Percentiles rank a stretch among this genome's conserved stretches.
Evolutionary conservation across 352 stramenopile genomes (phyloP).

Genomic region (Phytophthora aleatoria): DNA sequence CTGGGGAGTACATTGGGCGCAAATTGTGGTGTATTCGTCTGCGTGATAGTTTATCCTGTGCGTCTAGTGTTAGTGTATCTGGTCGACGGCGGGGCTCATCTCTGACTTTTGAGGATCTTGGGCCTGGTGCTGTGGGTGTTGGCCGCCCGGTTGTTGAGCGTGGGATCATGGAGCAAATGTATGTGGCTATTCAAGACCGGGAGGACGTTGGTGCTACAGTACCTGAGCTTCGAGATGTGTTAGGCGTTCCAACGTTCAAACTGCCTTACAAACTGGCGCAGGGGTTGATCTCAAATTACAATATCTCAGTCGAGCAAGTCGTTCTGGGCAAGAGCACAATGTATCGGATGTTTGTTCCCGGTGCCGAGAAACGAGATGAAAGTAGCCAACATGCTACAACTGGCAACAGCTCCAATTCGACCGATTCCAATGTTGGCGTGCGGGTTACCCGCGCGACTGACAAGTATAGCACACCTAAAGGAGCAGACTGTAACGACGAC

Average conservation of each 20-base stretch:
- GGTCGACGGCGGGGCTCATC: conserved; percentile 15
- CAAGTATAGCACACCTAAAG: conserved; percentile 39
- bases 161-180: conserved; percentile 85
- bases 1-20: conserved; percentile 56
- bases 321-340: conserved; percentile 81
- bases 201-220: conserved; percentile 65
- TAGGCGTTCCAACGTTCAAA: conserved; percentile 85
- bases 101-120: conserved; percentile 31
- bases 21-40: conserved; percentile 85
- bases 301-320: conserved; percentile 75
- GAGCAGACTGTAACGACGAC: conserved; percentile 12
- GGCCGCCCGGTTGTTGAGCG: conserved; percentile 62
- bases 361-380: conserved; percentile 1
- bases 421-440: conserved; percentile 19
- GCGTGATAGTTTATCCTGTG: conserved; percentile 23
- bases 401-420: conserved; percentile 5
- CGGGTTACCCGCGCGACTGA: conserved; percentile 31
- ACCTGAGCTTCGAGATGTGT: conserved; percentile 75
- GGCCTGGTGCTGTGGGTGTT: conserved; percentile 20
- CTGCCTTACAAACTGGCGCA: conserved; percentile 82
- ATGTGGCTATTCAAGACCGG: conserved; percentile 58
- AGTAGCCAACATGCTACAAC: conserved; percentile 8
- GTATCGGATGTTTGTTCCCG: conserved; percentile 83
- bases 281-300: conserved; percentile 82
- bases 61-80: neutral